Base-by-base conservation (phyloP, 768 basidiomycete species). In the Tephrocybe sp. region DNA sequence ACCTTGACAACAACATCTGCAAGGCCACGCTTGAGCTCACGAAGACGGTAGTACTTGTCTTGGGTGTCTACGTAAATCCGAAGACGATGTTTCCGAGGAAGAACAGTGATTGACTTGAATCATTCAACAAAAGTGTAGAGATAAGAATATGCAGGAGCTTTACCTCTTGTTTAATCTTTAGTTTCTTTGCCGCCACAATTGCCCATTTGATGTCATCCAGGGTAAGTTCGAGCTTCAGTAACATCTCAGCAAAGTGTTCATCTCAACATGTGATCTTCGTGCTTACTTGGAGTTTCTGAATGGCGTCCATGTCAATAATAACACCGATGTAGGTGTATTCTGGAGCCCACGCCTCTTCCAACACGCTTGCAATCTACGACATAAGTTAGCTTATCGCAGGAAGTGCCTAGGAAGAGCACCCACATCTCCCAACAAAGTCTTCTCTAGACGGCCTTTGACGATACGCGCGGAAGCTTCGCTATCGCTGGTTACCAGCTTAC, bases 391-490 rank as follows among this genome's bases (percentile, higher is more conserved):
- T 46, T 39, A n/a, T 39, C n/a, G 31, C 14, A 43, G 14, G 4
- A 41, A 30, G 9, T 17, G 13, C 38, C 16, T 39, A 26, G 30
- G 23, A 9, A 40, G 53, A 39, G 36, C 9, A 60, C 84, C 59
- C 59, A 97, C 94, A 72, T 98, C 97, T 54, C 94, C 90, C 17
- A 99, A 73, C 51, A 91, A 78, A 0, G 97, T 98, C 72, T 94
- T 95, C 72, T 99, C 97, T 42, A 99, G 69, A 40, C 97, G 81
- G 11, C 87, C 97, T 69, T 99, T 98, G 56, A 99, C 97, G 60
- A 98, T 98, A 43, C 97, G 84, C 20, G 97, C 97, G 17, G 96
- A 92, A n/a, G 89, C 81, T 64, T 98, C 97, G 57, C 84, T 93
- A 56, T 89, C 77, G 47, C 78, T 74, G 7, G 87, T 87, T 11